Evolutionary conservation across 2,329 filamentous ascomycete genomes (phyloP), one percentile per base, ranked within the genome.

Genomic region (Emmonsia crescens): DNA sequence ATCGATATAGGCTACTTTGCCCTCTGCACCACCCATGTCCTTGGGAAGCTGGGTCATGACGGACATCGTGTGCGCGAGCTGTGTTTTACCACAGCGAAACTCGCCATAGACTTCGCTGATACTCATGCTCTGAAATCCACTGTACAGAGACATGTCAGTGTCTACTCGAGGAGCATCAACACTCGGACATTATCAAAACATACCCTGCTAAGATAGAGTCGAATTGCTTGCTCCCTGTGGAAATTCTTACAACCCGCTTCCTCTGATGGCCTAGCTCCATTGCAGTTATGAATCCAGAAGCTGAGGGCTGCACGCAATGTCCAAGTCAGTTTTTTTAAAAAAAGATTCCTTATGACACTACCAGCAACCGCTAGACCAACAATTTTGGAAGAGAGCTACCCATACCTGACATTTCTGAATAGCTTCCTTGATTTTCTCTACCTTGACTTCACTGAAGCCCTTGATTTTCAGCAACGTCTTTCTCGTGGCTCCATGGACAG

Each of bases 391-490:
- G 44, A 38, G 52, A n/a, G 59, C 61, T 33, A 63, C 5, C 68
- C 73, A 60, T 72, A 84, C 83, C 71, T 82, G 74, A 63, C 82
- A 84, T 71, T 86, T 86, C 54, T 79, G 78, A 60, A 85, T 80
- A 57, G 85, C 85, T 66, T 88, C 86, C 69, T 86, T 88, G 70
- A 88, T 80, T 71, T 88, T 88, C 65, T 88, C 85, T 3, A 88
- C 85, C 71, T 88, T 88, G 68, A 84, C 78, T 70, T 88, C 85
- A 62, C 85, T 87, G 72, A 88, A 87, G 9, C 85, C 86, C 68
- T 86, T 87, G 72, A 88, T 87, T 70, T 84, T 87, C 60, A 84
- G 73, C 19, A 88, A 76, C 21, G 78, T 83, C 67, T 80, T 82
- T 59, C 83, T 80, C 49, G 83, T 86, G 19, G 83, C 82, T 19